Evolutionary conservation across 2,329 filamentous ascomycete species (phyloP).

Genomic region (Tolypocladium cylindrosporum): DNA sequence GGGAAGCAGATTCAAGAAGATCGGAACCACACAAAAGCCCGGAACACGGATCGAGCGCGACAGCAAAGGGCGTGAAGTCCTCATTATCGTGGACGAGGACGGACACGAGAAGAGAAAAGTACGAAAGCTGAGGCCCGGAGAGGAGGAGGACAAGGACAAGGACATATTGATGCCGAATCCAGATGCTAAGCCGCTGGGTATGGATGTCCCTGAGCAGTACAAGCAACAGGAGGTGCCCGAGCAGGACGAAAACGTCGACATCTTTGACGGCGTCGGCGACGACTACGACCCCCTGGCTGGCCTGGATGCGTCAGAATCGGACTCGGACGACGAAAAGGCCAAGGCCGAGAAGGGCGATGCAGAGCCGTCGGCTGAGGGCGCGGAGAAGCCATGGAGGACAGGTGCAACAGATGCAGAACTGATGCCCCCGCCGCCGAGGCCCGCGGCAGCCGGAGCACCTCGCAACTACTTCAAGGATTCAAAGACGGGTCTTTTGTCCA

Average conservation of each 20-base stretch:
- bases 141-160: slow-evolving; percentile 22
- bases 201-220: slow-evolving; percentile 55
- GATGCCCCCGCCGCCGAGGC: slow-evolving; percentile 38
- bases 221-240: slow-evolving; percentile 34
- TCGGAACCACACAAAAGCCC: slow-evolving; percentile 43
- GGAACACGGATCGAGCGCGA: slow-evolving; percentile 52
- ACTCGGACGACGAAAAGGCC: slow-evolving; percentile 33
- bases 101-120: slow-evolving; percentile 58
- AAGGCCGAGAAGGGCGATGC: slow-evolving; percentile 18
- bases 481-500: slow-evolving; percentile 42
- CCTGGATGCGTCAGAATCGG: slow-evolving; percentile 34
- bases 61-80: slow-evolving; percentile 49
- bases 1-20: slow-evolving; percentile 54
- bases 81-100: slow-evolving; percentile 57
- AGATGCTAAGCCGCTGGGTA: slow-evolving; percentile 47
- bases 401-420: slow-evolving; percentile 8
- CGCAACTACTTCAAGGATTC: slow-evolving; percentile 55
- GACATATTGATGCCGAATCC: slow-evolving; percentile 45
- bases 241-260: slow-evolving; percentile 49
- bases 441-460: slow-evolving; percentile 24
- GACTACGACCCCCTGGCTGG: slow-evolving; percentile 60
- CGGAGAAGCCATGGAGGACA: slow-evolving; percentile 5
- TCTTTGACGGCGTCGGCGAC: slow-evolving; percentile 55
- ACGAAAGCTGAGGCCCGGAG: slow-evolving; percentile 37
- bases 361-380: slow-evolving; percentile 10